Base-by-base conservation (phyloP, 1,284 basidiomycete species). In the Marasmius tenuissimus region DNA sequence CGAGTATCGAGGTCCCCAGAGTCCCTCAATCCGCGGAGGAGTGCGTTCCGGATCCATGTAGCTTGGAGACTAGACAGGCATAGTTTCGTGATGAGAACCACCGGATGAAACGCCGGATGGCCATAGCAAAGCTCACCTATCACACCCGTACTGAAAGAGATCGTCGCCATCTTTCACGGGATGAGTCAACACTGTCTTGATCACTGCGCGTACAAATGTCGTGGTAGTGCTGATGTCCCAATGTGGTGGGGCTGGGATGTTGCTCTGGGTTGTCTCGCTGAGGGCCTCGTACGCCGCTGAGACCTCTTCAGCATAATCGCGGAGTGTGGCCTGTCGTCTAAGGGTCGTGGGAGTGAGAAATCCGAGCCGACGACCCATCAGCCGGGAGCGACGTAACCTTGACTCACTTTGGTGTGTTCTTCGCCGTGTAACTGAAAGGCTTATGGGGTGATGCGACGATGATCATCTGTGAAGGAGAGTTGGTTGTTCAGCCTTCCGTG, bases 121-220 rank as follows among this genome's bases (percentile, higher is more conserved):
- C 39, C 45, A 9, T 18, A 10, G 12, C 22, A 45, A 20, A 39
- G n/a, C 57, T 22, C 37, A 38, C 60, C 79, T 80, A 63, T 81
- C 79, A 59, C 76, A 76, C 6, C 79, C 79, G 34, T 70, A 66
- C 20, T 74, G 70, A 66, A 82, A 81, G 6, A 81, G 63, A 60
- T 82, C 79, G 12, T 68, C 74, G 14, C 67, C 61, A 55, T 78
- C 75, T 4, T 62, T 39, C 16, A 74, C 54, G 4, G 58, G 12
- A 7, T 61, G 57, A 9, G 58, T 57, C 22, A 78, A 57, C 14
- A 75, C 73, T 7, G 63, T 68, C 22, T 63, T 40, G 14, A 76
- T 68, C 3, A 73, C 65, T 1, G 60, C 59, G 12, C 69, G 68
- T 6, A 78, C 68, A 57, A 75, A 78, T 0, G 63, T 61, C 10